These are phyloP conservation scores for Sugiyamaella castrensis DNA, from an alignment of 1,139 yeast genomes.

Conservation along the genomic window DNA sequence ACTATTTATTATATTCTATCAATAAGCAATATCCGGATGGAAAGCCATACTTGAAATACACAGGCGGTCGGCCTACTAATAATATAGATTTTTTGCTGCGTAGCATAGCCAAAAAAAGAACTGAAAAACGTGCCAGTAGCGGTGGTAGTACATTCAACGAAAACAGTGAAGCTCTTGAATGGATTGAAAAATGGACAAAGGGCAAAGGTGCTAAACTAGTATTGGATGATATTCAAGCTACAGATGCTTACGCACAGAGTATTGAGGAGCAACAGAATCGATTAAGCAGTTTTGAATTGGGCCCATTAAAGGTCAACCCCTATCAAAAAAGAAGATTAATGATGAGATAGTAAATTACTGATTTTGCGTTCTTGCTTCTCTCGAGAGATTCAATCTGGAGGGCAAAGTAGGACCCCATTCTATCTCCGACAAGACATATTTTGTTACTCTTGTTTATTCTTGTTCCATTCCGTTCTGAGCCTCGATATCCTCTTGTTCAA, in stretches of 20 bases:
- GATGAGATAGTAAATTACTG: conserved; percentile 3
- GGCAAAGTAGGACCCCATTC: no score
- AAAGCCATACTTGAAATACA: conserved; percentile 39
- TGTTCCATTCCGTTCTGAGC: conserved; percentile 11
- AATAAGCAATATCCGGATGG: conserved; percentile 45
- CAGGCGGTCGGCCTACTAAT: conserved; percentile 67
- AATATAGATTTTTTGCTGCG: conserved; percentile 59
- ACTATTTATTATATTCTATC: conserved; percentile 70
- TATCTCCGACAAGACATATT: no score
- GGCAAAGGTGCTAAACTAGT: conserved; percentile 47
- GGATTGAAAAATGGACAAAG: conserved; percentile 66
- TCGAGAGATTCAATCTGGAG: no score
- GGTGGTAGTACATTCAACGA: conserved; percentile 44
- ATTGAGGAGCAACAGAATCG: conserved; percentile 26
- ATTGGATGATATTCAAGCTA: conserved; percentile 37
- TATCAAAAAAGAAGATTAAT: conserved; percentile 11
- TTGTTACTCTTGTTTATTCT: conserved; percentile 13
- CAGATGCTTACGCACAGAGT: conserved; percentile 22
- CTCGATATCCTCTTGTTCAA: conserved; percentile 47
- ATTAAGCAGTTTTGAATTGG: conserved; percentile 27
- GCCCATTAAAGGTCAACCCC: conserved; percentile 13
- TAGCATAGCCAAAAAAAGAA: conserved; percentile 45
- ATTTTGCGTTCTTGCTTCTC: no score
- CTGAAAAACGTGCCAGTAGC: conserved; percentile 30
- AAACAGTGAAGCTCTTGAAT: conserved; percentile 60